These are phyloP conservation scores for Trapa incisa DNA, from an alignment of 345 rosid genomes.

Conservation along the genomic window DNA sequence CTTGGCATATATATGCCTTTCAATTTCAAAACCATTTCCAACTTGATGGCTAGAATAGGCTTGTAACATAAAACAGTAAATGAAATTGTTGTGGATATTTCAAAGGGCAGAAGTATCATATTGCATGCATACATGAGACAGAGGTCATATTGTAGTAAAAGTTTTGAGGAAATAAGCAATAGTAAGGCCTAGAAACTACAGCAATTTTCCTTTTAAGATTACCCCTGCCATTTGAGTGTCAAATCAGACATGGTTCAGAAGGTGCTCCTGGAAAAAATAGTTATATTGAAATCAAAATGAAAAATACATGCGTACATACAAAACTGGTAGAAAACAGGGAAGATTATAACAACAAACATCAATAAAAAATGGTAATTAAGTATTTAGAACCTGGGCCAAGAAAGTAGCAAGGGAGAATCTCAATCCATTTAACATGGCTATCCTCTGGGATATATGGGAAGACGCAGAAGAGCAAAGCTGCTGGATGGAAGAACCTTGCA, in stretches of 20 bases:
- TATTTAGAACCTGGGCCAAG: constrained; percentile 61
- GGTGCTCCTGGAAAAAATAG: no score
- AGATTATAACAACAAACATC: not conserved
- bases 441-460: constrained; percentile 56
- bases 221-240: no score
- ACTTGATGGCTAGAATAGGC: not conserved
- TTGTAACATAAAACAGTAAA: no score
- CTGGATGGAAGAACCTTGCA: constrained; percentile 40
- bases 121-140: no score
- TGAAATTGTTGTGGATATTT: no score
- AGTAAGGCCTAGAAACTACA: no score
- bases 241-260: no score
- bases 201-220: no score
- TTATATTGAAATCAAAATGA: not conserved
- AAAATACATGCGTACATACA: not conserved
- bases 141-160: no score
- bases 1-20: not conserved
- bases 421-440: constrained; percentile 36
- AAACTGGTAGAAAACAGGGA: not conserved
- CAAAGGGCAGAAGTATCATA: no score
- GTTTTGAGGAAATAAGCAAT: no score
- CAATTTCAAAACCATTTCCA: not conserved
- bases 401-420: constrained; percentile 65
- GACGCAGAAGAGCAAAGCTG: constrained; percentile 52
- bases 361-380: not conserved